Conservation (phyloP, 2,329 filamentous ascomycete genomes). For the Trichoderma harzianum region DNA sequence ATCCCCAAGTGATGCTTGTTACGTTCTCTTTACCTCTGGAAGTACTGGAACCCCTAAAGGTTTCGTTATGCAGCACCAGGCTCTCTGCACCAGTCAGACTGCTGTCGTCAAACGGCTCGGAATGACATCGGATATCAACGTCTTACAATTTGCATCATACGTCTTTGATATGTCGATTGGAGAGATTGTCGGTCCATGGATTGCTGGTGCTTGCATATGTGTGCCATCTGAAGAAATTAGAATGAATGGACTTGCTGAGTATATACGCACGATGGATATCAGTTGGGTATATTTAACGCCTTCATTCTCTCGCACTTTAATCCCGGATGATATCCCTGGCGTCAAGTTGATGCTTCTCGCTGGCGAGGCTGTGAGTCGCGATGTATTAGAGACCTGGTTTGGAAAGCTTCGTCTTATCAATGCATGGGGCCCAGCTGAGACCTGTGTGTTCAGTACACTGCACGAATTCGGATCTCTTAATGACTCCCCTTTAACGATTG, state of each 20-base stretch:
- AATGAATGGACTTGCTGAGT: neutral
- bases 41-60: constrained; percentile 19
- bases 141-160: constrained; percentile 18
- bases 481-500: constrained; percentile 10
- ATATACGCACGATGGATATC: neutral
- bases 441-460: constrained; percentile 7
- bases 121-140: neutral
- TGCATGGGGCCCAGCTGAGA: constrained; percentile 17
- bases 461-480: constrained; percentile 1
- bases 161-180: constrained; percentile 15
- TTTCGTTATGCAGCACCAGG: constrained; percentile 18
- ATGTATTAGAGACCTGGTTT: constrained; percentile 12
- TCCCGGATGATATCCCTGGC: constrained; percentile 21
- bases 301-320: constrained; percentile 9
- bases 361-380: constrained; percentile 8
- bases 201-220: constrained; percentile 15
- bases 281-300: constrained; percentile 16
- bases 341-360: constrained; percentile 9
- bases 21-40: constrained; percentile 21
- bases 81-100: constrained; percentile 14
- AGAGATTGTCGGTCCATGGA: constrained; percentile 5
- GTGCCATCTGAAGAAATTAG: constrained; percentile 16
- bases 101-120: neutral
- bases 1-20: constrained; percentile 13
- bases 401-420: constrained; percentile 11